A percentile compares a stretch with the other conserved stretches of the same genome.
These are phyloP conservation scores for Aegilops bicornis DNA, from an alignment of 176 grass and related monocot genomes.

Conservation along the genomic window DNA sequence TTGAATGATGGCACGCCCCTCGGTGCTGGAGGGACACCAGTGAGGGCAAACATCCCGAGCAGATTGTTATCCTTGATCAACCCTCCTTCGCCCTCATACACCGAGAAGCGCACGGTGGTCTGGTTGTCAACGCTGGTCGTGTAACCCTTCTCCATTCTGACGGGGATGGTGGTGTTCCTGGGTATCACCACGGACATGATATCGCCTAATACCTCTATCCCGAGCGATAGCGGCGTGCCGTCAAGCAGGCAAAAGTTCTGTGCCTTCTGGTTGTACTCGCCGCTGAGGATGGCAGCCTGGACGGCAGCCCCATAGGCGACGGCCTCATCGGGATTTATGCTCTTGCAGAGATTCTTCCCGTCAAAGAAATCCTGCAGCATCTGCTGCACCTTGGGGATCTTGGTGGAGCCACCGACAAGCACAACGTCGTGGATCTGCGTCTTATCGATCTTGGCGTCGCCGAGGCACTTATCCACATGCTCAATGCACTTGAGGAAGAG, in stretches of 20 bases:
- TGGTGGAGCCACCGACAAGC: conserved; percentile 61
- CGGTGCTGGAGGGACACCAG: not conserved
- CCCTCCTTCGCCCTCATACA: not conserved
- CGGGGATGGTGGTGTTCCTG: not conserved
- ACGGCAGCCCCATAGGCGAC: conserved; percentile 69
- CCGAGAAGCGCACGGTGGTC: not conserved
- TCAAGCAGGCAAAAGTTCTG: not conserved
- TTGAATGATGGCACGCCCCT: not conserved
- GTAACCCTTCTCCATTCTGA: fast-evolving
- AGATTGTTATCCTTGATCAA: not conserved
- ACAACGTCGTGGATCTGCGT: conserved; percentile 57
- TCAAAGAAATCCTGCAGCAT: conserved; percentile 74
- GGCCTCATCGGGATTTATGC: conserved; percentile 83
- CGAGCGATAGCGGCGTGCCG: not conserved
- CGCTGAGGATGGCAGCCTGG: conserved; percentile 26
- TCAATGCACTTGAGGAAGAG: conserved; percentile 70
- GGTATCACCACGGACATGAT: not conserved
- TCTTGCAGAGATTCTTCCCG: conserved; percentile 78
- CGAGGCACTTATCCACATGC: conserved; percentile 66
- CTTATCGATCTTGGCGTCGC: conserved; percentile 72
- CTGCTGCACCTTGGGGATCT: conserved; percentile 80
- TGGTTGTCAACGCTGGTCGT: not conserved
- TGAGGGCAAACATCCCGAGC: not conserved
- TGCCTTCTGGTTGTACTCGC: not conserved
- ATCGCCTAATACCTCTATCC: not conserved